These are phyloP conservation scores for Symbiodinium natans DNA, from an alignment of 73 alveolate species.

Conservation along the genomic window DNA sequence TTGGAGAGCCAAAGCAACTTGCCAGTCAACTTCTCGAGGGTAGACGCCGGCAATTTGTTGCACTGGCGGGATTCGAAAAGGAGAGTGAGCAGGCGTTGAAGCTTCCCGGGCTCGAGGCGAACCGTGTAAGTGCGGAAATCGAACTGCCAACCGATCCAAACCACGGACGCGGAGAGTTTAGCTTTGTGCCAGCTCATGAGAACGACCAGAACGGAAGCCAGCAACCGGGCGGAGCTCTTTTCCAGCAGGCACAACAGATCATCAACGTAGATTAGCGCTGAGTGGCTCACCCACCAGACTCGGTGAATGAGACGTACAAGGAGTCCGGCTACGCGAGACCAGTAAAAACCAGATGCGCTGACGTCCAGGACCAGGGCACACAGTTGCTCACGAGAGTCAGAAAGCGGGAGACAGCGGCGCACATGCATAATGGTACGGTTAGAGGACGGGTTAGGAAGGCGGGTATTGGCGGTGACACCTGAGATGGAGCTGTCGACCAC, in stretches of 20 bases:
- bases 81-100: not conserved
- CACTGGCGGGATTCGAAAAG: not conserved
- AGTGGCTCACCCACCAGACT: not conserved
- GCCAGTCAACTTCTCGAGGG: not conserved
- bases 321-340: not conserved
- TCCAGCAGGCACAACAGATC: not conserved
- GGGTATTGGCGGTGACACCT: not conserved
- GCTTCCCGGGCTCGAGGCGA: not conserved
- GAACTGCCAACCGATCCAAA: not conserved
- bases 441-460: not conserved
- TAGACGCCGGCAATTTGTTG: not conserved
- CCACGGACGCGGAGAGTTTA: not conserved
- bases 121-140: not conserved
- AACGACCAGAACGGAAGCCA: not conserved
- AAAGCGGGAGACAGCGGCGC: not conserved
- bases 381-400: not conserved
- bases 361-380: not conserved
- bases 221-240: not conserved
- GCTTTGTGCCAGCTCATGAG: not conserved
- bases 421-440: not conserved
- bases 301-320: not conserved
- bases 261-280: not conserved
- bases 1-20: not conserved
- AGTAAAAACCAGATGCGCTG: not conserved
- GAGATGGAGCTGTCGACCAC: conserved; percentile 3